Evolutionary conservation across 192 early-diverging fungal species (phyloP), one percentile per base, ranked within the genome.

Genomic region (Entrophospora sp.): DNA sequence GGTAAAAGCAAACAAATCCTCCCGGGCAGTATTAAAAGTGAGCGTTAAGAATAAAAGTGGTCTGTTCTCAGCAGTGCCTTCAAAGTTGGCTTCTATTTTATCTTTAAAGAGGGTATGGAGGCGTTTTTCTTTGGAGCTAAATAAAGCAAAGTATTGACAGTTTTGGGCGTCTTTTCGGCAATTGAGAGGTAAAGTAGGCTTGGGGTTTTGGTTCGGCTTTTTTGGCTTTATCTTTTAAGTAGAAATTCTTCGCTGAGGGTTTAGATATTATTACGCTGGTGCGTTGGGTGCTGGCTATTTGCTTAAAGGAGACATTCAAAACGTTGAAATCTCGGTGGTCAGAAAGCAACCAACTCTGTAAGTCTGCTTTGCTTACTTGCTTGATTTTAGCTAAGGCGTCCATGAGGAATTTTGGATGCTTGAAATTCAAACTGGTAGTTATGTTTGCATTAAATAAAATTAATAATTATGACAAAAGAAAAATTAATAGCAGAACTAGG

Each of bases 1-100:
- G 6, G 48, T 9, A n/a, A 9, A 22, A n/a, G 48, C 6, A n/a
- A 7, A 22, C 5, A 10, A 22, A n/a, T 49, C 6, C 5, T n/a
- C 9, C 7, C 18, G 48, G 7, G 14, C 6, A 22, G 9, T 49
- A 24, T n/a, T 9, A 49, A 49, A 49, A 49, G n/a, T n/a, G n/a
- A n/a, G n/a, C n/a, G n/a, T n/a, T n/a, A n/a, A n/a, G n/a, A n/a
- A n/a, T n/a, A n/a, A n/a, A 22, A 49, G 14, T 5, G 48, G 48
- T 49, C 18, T 5, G 12, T 49, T n/a, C 5, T 5, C 48, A 7
- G 9, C 12, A n/a, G 48, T 49, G 9, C 48, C 48, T 49, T 49
- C 48, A 24, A 49, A 49, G 48, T 49, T 49, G 48, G 48, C 48
- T 49, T 49, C 48, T 6, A 49, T n/a, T 49, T 49, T 49, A 24